Base-by-base conservation (phyloP, 1,284 basidiomycete species). In the Lignosus rhinocerotis region DNA sequence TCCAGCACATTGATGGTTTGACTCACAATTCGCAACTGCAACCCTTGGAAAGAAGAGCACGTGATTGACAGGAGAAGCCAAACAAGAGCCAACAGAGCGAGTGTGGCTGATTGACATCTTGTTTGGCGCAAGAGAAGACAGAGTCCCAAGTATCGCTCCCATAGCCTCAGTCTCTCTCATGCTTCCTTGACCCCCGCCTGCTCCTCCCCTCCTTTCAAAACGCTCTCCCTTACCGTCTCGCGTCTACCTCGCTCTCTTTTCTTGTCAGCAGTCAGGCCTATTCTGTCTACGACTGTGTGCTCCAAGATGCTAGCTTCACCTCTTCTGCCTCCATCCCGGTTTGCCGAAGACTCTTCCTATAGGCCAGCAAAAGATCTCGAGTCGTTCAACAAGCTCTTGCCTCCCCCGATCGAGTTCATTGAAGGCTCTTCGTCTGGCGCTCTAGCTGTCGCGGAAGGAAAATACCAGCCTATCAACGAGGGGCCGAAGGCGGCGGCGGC, bases 371-470 rank as follows among this genome's bases (percentile, higher is more conserved):
- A 83, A 67, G 87, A 91, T 69, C 70, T 87, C 58, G 88, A 89
- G 55, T 75, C 85, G 6, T 91, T 91, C 76, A 89, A 88, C 63
- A 87, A 78, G 62, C 79, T 90, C 33, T 78, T 92, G 25, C 87
- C 88, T 9, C 86, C 88, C 10, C 82, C 86, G 16, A 80, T 92
- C 54, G 90, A 92, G 71, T 92, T 92, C 57, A 76, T 92, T 45
- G 88, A 92, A 70, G 90, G 89, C 19, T 92, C 89, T 2, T 91
- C 89, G 9, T 84, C 88, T 42, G 87, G 88, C 1, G 75, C 84
- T 11, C 74, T 91, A 33, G 85, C 85, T 54, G 78, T 88, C 7
- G 80, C 82, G 42, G 87, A 88, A 65, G 85, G 84, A 48, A 90
- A 86, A 69, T 92, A 92, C 69, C 83, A 89, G 63, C 86, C 90